phyloP scores from a whole-genome alignment of 495 filamentous ascomycete genomes.

The Bathelium albidoporum region DNA sequence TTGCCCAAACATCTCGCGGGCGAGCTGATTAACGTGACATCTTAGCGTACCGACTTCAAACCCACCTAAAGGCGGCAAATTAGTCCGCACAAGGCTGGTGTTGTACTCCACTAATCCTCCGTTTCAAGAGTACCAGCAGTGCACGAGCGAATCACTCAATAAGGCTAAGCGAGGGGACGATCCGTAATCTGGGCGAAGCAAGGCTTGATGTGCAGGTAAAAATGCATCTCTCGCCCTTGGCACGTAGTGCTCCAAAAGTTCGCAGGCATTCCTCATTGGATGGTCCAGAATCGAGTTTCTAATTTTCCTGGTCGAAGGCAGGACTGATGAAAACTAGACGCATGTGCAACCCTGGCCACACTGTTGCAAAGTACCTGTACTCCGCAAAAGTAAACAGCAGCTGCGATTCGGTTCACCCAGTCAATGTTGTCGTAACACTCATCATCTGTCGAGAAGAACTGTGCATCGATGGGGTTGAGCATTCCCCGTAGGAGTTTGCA shows the following conservation, averaged over 20 bases:
- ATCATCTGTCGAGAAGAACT: background rate
- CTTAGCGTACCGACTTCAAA: background rate
- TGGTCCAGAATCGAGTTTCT: too few relatives aligned
- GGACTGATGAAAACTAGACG: too few relatives aligned
- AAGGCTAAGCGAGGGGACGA: background rate
- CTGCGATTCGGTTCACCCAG: too few relatives aligned
- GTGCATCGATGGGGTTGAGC: background rate
- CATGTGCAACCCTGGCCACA: too few relatives aligned
- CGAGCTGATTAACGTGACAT: background rate
- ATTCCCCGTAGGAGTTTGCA: background rate
- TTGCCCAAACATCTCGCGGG: background rate
- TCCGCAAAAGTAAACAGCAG: too few relatives aligned
- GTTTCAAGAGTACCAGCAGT: background rate
- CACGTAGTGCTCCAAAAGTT: too few relatives aligned
- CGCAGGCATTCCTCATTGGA: too few relatives aligned
- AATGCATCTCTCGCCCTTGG: too few relatives aligned
- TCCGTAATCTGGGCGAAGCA: background rate
- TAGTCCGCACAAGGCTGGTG: background rate
- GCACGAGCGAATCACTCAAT: background rate
- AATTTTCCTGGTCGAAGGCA: too few relatives aligned
- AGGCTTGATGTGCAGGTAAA: too few relatives aligned
- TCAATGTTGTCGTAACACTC: too few relatives aligned
- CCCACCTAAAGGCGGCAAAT: background rate
- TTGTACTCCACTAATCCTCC: background rate
- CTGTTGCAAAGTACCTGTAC: too few relatives aligned